These are phyloP conservation scores for Cryptococcus sp. DNA, from an alignment of 1,284 basidiomycete genomes.

Conservation along the genomic window DNA sequence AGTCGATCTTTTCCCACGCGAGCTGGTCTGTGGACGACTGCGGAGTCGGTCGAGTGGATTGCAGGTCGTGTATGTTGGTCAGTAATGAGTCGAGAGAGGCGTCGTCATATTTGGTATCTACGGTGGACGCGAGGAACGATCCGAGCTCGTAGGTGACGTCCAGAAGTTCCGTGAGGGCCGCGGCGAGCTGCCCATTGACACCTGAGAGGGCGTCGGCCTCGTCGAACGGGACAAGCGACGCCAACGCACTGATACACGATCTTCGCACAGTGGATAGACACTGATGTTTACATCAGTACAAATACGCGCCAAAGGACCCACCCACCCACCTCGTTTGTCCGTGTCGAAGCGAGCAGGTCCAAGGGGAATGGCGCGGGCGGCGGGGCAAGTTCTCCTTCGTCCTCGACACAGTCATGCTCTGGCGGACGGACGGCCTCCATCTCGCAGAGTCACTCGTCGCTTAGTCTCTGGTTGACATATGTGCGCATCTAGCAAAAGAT, in stretches of 20 bases:
- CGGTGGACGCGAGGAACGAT: conserved; percentile 27
- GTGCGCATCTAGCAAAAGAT: too few species aligned
- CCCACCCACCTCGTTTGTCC: background rate
- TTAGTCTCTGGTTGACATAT: too few species aligned
- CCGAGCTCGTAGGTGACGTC: conserved; percentile 47
- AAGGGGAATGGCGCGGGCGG: conserved; percentile 38
- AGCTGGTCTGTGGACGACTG: background rate
- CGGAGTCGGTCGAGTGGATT: background rate
- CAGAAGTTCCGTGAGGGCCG: conserved; percentile 38
- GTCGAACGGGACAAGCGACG: background rate
- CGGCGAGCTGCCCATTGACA: conserved; percentile 22
- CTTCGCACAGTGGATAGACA: background rate
- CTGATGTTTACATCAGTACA: background rate
- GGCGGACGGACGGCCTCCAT: conserved; percentile 20
- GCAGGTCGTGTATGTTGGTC: conserved; percentile 5
- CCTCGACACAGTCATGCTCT: background rate
- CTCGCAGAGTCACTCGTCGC: background rate
- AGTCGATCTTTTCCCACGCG: conserved; percentile 37
- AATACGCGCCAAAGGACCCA: background rate
- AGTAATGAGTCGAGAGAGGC: background rate
- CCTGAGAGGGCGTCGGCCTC: conserved; percentile 9
- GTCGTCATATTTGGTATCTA: conserved; percentile 3
- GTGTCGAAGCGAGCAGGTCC: conserved; percentile 10
- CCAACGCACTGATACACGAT: background rate
- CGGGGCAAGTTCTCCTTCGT: conserved; percentile 26